Percentiles rank a stretch among this genome's conserved stretches.
These are phyloP conservation scores for Geosmithia flava DNA, from an alignment of 2,329 filamentous ascomycete genomes.

Conservation along the genomic window DNA sequence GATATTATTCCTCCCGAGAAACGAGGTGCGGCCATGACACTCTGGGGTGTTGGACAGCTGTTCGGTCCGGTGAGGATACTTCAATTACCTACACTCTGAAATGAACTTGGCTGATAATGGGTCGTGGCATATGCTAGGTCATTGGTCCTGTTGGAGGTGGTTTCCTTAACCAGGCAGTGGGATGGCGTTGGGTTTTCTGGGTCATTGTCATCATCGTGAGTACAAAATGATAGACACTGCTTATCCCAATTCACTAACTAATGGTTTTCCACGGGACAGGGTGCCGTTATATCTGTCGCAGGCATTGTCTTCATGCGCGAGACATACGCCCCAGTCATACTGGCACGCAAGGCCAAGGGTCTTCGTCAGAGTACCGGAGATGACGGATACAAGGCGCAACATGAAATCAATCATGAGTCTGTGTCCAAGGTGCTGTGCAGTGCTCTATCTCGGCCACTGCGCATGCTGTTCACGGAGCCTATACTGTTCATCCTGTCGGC, in stretches of 20 bases:
- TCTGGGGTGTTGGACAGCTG: conserved; percentile 41
- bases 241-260: neutral
- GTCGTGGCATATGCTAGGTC: too few relatives aligned
- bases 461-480: conserved; percentile 46
- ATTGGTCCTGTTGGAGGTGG: conserved; percentile 36
- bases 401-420: conserved; percentile 7
- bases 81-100: too few relatives aligned
- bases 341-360: conserved; percentile 42
- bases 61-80: conserved; percentile 24
- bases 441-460: conserved; percentile 48
- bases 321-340: conserved; percentile 44
- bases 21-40: conserved; percentile 32
- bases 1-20: conserved; percentile 19
- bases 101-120: too few relatives aligned
- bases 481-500: conserved; percentile 55
- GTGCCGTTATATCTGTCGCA: neutral
- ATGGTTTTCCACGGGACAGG: neutral
- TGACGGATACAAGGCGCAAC: conserved; percentile 31
- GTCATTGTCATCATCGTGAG: conserved; percentile 15
- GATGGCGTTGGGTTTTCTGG: conserved; percentile 36
- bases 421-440: conserved; percentile 29
- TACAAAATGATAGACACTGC: conserved; percentile 2
- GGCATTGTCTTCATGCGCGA: conserved; percentile 42
- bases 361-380: conserved; percentile 39
- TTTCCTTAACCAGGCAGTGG: conserved; percentile 22